These are phyloP conservation scores for Anthostomella pinea DNA, from an alignment of 2,329 filamentous ascomycete genomes.

Conservation along the genomic window DNA sequence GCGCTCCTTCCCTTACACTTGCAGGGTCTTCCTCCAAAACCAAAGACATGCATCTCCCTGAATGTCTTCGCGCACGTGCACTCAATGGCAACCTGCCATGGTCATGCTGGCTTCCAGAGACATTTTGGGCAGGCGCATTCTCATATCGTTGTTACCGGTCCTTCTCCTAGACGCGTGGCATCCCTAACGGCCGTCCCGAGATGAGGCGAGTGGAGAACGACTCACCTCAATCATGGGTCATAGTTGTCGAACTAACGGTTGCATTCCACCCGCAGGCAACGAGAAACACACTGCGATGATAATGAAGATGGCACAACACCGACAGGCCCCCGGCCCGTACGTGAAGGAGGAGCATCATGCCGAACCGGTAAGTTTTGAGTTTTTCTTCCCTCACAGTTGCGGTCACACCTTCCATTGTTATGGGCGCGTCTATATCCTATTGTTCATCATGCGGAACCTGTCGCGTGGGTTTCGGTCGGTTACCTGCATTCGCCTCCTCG, in stretches of 20 bases:
- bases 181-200: conserved; percentile 24
- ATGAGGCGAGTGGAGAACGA: conserved; percentile 24
- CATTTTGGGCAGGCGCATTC: conserved; percentile 11
- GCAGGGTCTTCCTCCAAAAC: no score
- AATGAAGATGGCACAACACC: conserved; percentile 45
- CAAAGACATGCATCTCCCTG: no score
- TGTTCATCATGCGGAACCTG: no score
- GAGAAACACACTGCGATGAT: conserved; percentile 32
- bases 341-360: conserved; percentile 41
- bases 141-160: conserved; percentile 11
- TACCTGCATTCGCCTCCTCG: conserved; percentile 4
- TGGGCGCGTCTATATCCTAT: conserved; percentile 2
- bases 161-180: conserved; percentile 19
- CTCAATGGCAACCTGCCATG: conserved; percentile 7
- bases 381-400: conserved; percentile 17
- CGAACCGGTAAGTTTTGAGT: conserved; percentile 39
- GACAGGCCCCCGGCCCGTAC: conserved; percentile 41
- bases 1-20: no score
- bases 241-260: conserved; percentile 22
- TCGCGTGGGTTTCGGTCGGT: not conserved
- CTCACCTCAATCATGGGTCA: conserved; percentile 22
- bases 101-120: conserved; percentile 14
- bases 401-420: conserved; percentile 2
- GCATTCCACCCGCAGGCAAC: conserved; percentile 10
- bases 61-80: conserved; percentile 10